Conservation (phyloP, 306 rosid genomes). For the Cucurbita ficifolia region DNA sequence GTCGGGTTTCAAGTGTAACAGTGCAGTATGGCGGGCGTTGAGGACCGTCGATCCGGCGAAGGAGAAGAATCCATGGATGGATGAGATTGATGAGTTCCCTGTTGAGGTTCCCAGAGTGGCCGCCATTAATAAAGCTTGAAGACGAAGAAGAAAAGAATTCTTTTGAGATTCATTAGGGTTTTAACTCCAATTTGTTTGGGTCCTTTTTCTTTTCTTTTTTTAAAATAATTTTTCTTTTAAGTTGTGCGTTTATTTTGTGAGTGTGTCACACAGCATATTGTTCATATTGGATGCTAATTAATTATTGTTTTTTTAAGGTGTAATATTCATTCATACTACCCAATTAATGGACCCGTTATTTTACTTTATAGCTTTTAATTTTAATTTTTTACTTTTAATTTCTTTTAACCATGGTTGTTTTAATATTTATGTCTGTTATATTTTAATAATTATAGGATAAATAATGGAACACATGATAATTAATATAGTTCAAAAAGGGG, state of each 20-base stretch:
- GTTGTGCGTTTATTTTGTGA: not conserved
- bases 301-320: not conserved
- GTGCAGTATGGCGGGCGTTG: slow-evolving; percentile 74
- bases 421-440: not conserved
- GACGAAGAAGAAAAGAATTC: not conserved
- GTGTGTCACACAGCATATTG: not conserved
- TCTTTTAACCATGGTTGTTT: not conserved
- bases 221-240: not conserved
- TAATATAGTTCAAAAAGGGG: too few relatives aligned
- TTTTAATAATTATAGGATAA: too few relatives aligned
- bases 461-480: too few relatives aligned
- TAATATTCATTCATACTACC: not conserved
- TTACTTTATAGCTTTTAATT: not conserved
- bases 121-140: slow-evolving; percentile 10
- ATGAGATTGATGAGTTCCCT: slow-evolving; percentile 73
- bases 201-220: not conserved
- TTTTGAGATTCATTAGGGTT: not conserved
- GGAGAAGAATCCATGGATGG: slow-evolving; percentile 73
- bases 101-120: slow-evolving; percentile 52
- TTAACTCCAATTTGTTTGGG: not conserved
- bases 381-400: not conserved
- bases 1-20: slow-evolving; percentile 87
- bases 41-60: slow-evolving; percentile 44
- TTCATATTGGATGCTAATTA: not conserved
- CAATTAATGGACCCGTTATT: not conserved